Base-by-base conservation (phyloP, 1,284 basidiomycete species). In the Trichosporon coremiiforme region DNA sequence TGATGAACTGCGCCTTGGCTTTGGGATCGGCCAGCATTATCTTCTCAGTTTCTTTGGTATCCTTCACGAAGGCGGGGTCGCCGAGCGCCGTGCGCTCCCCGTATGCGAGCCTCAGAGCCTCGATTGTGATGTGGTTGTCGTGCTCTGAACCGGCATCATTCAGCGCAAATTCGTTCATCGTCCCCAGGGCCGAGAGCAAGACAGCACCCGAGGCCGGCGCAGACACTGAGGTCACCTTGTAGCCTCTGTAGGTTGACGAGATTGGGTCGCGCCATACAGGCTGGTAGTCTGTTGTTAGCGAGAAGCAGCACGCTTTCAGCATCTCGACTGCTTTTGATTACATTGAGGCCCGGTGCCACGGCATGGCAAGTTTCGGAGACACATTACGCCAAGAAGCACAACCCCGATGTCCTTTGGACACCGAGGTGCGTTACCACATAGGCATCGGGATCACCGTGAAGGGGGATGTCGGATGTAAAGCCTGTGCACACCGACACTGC, bases 141-240 rank as follows among this genome's bases (percentile, higher is more conserved):
- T 55, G 36, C 57, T 62, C 57, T 1, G 57, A 62, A 6, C 57
- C 57, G 13, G 57, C 31, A n/a, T 62, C 31, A 20, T 71, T 60
- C 8, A 70, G 64, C 12, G 71, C 65, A 25, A 76, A 76, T 12
- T 74, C 69, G 13, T 70, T 67, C 17, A 82, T 68, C 29, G 77
- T 79, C 3, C 74, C 74, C 70, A 82, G 75, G 25, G 78, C 77
- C 1, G 75, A 76, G 13, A 82, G 70, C 67, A 75, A 76, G 20
- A 80, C 75, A 0, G 77, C 76, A 0, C 80, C 80, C 0, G 78
- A 80, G 5, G 78, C 81, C 4, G 82, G 82, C 9, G 82, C 81
- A 0, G 80, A 79, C 0, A 75, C 60, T 0, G 79, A 75, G 66
- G 66, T 76, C 6, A 83, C 71, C 4, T 66, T 77, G 67, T 79